Percentiles rank a stretch among this genome's conserved stretches.
Evolutionary conservation across 2,329 filamentous ascomycete species (phyloP).

Genomic region (Parascedosporium putredinis): DNA sequence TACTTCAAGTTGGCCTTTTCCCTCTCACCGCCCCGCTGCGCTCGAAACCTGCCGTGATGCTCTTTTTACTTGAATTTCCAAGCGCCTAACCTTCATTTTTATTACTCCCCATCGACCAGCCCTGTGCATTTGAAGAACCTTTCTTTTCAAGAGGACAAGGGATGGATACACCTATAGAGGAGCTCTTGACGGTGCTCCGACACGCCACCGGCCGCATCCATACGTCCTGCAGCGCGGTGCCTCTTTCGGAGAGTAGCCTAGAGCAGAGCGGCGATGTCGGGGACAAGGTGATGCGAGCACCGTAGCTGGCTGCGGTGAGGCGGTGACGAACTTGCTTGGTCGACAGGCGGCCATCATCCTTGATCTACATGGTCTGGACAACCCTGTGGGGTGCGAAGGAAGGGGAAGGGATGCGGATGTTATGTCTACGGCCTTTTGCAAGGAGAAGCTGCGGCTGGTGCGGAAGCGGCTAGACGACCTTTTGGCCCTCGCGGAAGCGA

Average conservation of each 20-base stretch:
- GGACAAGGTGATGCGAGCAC: neutral
- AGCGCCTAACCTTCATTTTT: too few species aligned
- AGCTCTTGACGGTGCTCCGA: constrained; percentile 2
- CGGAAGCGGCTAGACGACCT: constrained; percentile 42
- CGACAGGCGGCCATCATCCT: constrained; percentile 19
- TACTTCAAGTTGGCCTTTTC: too few species aligned
- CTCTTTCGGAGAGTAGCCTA: too few species aligned
- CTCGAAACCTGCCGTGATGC: too few species aligned
- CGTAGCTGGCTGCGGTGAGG: constrained; percentile 9
- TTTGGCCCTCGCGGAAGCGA: constrained; percentile 48
- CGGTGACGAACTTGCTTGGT: constrained; percentile 18
- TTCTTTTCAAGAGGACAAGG: neutral
- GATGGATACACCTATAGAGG: neutral
- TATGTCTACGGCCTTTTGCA: too few species aligned
- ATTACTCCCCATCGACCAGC: too few species aligned
- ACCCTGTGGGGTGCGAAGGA: neutral
- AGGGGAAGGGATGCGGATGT: neutral
- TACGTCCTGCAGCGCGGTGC: neutral
- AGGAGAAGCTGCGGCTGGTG: constrained; percentile 18
- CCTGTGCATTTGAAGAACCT: neutral
- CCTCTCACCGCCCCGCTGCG: too few species aligned
- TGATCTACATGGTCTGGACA: constrained; percentile 13
- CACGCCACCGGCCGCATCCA: neutral
- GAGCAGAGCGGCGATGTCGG: too few species aligned
- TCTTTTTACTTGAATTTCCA: too few species aligned